Evolutionary conservation across 2,329 filamentous ascomycete species (phyloP).

Genomic region (Epichloe sp.): DNA sequence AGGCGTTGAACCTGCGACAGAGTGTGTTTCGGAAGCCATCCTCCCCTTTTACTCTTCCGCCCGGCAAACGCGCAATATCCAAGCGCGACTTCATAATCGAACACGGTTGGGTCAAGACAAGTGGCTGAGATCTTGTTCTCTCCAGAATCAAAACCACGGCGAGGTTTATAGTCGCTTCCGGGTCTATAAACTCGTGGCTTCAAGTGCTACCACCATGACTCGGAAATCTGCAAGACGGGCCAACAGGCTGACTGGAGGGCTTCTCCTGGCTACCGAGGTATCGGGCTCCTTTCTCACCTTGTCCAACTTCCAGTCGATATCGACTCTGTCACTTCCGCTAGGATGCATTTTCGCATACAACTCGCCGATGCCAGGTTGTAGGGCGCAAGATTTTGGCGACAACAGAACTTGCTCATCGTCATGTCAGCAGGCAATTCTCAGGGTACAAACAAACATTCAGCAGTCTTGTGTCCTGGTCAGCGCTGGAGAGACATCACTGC

Average conservation of each 20-base stretch:
- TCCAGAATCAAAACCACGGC: neutral
- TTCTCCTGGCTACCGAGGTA: constrained; percentile 12
- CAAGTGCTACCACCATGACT: constrained; percentile 1
- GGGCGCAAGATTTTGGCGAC: constrained; percentile 20
- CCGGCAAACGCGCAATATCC: neutral
- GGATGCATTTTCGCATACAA: constrained; percentile 30
- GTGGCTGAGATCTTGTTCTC: neutral
- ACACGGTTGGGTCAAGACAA: neutral
- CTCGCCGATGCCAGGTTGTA: constrained; percentile 25
- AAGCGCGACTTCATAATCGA: neutral
- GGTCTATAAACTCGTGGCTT: neutral
- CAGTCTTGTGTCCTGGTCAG: constrained; percentile 14
- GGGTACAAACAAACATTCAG: constrained; percentile 17
- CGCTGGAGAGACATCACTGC: constrained; percentile 17
- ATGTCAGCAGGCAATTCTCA: constrained; percentile 20
- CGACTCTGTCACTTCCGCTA: constrained; percentile 21
- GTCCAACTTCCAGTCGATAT: constrained; percentile 27
- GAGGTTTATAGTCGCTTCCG: neutral
- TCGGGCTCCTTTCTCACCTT: constrained; percentile 18
- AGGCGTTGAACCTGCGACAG: neutral
- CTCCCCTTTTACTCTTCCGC: neutral
- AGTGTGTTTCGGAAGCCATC: neutral
- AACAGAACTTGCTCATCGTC: constrained; percentile 23
- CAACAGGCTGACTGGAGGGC: constrained; percentile 9
- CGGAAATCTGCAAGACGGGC: neutral